Base-by-base conservation (phyloP, 2,329 filamentous ascomycete species). In the Exophiala spinifera region DNA sequence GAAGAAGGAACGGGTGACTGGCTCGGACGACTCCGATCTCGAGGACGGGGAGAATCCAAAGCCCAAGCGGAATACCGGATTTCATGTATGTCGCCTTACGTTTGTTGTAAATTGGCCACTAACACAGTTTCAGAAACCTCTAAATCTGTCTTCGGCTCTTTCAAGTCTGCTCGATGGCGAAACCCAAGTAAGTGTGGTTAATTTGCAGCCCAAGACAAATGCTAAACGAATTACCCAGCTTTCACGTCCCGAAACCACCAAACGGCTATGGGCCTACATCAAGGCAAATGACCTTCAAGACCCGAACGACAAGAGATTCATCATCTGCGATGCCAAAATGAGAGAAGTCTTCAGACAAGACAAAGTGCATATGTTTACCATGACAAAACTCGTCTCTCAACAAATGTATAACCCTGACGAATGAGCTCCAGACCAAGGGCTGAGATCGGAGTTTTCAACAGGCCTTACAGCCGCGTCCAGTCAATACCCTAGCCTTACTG, bases 321-420 rank as follows among this genome's bases (percentile, higher is more conserved):
- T 99, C 60, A 77, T 84, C 23, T 99, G 94, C 74, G 94, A 99
- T 72, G 89, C 95, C 20, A 85, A 84, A 63, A 87, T 99, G 87
- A 85, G 89, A 57, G 87, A 88, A 5, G 88, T 99, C 6, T 99
- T 99, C 76, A 95, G 95, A 71, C 82, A 88, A 66, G 84, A 91
- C 66, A 88, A 83, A 66, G 88, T 99, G 46, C 90, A 97, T 73
- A 99, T 99, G 94, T 99, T 99, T 72, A 91, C 90, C 63, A 97
- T 99, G 92, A 97, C 96, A 78, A 96, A 96, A 77, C 83, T 96
- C 14, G 83, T 97, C 10, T 90, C 89, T 60, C 86, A 87, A 69
- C 92, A 97, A 67, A 78, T 97, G 36, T 96, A 95, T 68, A 88
- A 87, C 2, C 80, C 89, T 45, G 90, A 92, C 49, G 90, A 94